These are phyloP conservation scores for Cunninghamia lanceolata DNA, from an alignment of 75 land plant genomes.

Conservation along the genomic window DNA sequence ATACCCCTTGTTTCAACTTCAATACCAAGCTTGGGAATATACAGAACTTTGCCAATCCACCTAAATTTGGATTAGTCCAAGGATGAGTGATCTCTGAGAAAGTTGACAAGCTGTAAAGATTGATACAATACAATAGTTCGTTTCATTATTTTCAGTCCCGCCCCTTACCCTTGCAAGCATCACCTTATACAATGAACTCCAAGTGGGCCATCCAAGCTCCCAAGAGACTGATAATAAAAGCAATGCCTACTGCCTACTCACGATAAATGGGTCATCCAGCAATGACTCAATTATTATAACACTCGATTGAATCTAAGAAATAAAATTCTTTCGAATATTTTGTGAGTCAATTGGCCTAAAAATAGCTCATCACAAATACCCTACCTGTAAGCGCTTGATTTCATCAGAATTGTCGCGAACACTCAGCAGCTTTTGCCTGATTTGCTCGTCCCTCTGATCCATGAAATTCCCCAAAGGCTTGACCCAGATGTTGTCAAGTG, in stretches of 20 bases:
- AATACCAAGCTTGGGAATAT: background rate
- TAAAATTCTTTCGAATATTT: background rate
- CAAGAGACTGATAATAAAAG: background rate
- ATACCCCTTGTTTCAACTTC: background rate
- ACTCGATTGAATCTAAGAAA: background rate
- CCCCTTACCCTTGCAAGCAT: background rate
- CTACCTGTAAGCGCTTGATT: conserved; percentile 82
- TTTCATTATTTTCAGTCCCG: background rate
- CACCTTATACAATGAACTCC: background rate
- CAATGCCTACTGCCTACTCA: background rate
- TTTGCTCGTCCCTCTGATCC: conserved; percentile 78
- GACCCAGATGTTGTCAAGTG: conserved; percentile 94
- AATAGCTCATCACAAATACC: background rate
- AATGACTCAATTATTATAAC: background rate
- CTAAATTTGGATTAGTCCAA: background rate
- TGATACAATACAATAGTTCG: background rate
- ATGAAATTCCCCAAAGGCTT: conserved; percentile 89
- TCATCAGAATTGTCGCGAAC: conserved; percentile 86
- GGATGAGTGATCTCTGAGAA: background rate
- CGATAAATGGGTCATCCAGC: background rate
- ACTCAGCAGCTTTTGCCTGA: conserved; percentile 62
- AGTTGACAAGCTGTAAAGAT: background rate
- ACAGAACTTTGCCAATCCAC: background rate
- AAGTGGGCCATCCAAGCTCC: background rate
- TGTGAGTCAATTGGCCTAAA: no score